Base-by-base conservation (phyloP, 1,284 basidiomycete genomes). In the Puccinia sorghi region DNA sequence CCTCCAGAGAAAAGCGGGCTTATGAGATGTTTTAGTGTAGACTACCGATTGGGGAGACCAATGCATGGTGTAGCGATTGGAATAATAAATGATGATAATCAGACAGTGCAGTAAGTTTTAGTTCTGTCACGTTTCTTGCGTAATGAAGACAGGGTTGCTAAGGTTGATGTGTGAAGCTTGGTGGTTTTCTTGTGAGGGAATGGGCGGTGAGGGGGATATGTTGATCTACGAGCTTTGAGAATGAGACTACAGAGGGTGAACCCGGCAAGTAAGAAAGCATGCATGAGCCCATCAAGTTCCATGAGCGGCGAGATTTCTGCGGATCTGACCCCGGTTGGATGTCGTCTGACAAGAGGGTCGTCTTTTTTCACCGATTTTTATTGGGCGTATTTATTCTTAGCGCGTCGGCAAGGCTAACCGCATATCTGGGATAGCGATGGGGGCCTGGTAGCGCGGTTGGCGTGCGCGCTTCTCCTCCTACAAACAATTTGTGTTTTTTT, bases 381-480 rank as follows among this genome's bases (percentile, higher is more conserved):
- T 20, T 17, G 4, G 48, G 48, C 48, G 13, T n/a, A n/a, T n/a
- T n/a, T 27, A n/a, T 61, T 25, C 20, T 70, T 39, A 77, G 15
- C 43, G 74, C 41, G 48, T 69, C n/a, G 74, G 74, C 17, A 79
- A 32, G n/a, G 70, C 70, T 27, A 72, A 17, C 11, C 70, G 67
- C 77, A 79, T 79, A 43, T 79, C 57, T 73, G 82, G 17, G 75
- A 81, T 72, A 84, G 84, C 73, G 85, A 84, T 81, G 32, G 87
- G 84, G 84, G 88, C 88, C 81, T 89, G 89, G 86, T 94, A 95
- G 84, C 88, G 89, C n/a, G 88, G 84, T 81, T 90, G 86, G 82
- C 89, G 88, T 0, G 93, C 90, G 80, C 93, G 90, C 82, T 89
- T 90, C 85, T 95, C 94, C 82, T 92, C 91, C 91, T 93, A 80